Evolutionary conservation across 2,329 filamentous ascomycete species (phyloP), one percentile per base, ranked within the genome.

Genomic region (Talaromyces sp.): DNA sequence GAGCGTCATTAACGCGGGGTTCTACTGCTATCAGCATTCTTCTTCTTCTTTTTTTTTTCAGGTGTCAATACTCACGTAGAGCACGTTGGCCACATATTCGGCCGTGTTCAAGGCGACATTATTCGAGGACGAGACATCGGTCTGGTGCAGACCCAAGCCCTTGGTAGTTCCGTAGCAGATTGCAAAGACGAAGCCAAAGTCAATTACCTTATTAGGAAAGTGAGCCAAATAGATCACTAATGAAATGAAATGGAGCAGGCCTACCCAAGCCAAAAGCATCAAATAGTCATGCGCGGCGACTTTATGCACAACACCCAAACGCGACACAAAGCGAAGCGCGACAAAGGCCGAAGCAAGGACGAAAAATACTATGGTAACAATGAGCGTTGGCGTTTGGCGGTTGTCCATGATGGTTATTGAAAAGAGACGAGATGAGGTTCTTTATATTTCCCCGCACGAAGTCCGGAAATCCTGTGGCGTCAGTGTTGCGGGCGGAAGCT

Each of bases 1-100:
- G 57, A 91, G 92, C 2, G 89, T 87, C 91, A 96, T 96, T 61
- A 96, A 81, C 3, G 91, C 89, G 12, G 92, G 92, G 71, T 96
- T 96, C 87, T 93, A 69, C n/a, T 23, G 9, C 4, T 14, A 40
- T 5, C 23, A 44, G 40, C 56, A 59, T 66, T 62, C 58, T 60
- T 44, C 60, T 59, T 51, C 64, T 63, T 63, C 31, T 23, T 18
- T 23, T 50, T 34, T 31, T 6, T 34, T 18, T 1, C 28, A 34
- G 14, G 12, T 6, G 61, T 64, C 60, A 56, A 23, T 42, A 76
- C 79, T 64, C 72, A 84, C 79, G 73, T 88, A 87, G 56, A 88
- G 76, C 30, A 87, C 83, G 18, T 83, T 84, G 68, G 87, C 87
- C 56, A 79, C 81, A 76, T 87, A 87, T 68, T 84, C 81, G 14